Evolutionary conservation across 139 green algal species (phyloP), one percentile per base, ranked within the genome.

Genomic region (Chlorella vulgaris): DNA sequence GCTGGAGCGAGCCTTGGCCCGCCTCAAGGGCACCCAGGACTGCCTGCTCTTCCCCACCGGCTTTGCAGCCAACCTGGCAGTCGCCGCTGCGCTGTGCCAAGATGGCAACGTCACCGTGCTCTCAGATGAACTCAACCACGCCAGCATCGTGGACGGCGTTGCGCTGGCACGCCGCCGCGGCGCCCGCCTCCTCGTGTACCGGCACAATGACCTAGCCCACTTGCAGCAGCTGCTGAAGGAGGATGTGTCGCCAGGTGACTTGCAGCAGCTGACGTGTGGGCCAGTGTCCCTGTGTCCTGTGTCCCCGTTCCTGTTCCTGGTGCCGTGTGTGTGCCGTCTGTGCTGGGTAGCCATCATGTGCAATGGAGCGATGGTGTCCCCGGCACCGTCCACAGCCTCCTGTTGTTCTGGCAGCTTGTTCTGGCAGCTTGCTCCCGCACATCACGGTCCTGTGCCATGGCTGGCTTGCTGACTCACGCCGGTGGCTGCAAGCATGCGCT

Each of bases 41-140:
- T 91, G 85, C 77, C 82, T 98, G 74, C 88, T 98, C 2, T 97
- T 96, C 73, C 89, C 94, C 8, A 92, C 93, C 40, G 95, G 96
- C 28, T 99, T 96, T 89, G 96, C 95, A 10, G 95, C 96, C 69
- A 99, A 99, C 79, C 71, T 97, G 74, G 87, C 91, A 1, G 86
- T 94, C 15, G 58, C 98, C 15, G 76, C 87, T 1, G 76, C 86
- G 4, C 86, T 98, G n/a, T 75, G 55, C 8, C 33, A 29, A 19
- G 68, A 28, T 2, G 66, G 47, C 61, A 51, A 69, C 22, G 82
- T 92, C 15, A 86, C 83, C 0, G 85, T 99, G 26, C 96, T 98
- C 67, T 94, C 85, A 15, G 96, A 99, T 68, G 92, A 95, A 81
- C 92, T 99, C 7, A 99, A 99, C 83, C 96, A 99, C 83, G 96